Percentiles rank a stretch among this genome's conserved stretches.
Conservation (phyloP, 2,329 filamentous ascomycete species). For the Phialemonium atrogriseum region DNA sequence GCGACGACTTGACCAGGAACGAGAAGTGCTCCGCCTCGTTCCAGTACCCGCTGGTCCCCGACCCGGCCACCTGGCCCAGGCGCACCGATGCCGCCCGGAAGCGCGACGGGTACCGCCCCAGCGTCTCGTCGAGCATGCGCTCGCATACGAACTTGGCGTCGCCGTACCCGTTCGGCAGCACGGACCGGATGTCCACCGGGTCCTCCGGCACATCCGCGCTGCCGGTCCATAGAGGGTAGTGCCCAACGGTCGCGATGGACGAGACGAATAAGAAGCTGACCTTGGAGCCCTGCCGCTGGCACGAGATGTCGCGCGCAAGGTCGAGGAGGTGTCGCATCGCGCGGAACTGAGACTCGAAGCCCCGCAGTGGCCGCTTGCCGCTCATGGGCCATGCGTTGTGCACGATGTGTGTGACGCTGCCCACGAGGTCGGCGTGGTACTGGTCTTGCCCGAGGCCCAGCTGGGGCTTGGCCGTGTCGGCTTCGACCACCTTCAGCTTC, state of each 20-base stretch:
- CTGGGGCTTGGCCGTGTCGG: constrained; percentile 28
- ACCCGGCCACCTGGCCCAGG: constrained; percentile 45
- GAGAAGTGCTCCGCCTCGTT: constrained; percentile 42
- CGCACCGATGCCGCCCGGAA: constrained; percentile 36
- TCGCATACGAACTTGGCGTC: constrained; percentile 46
- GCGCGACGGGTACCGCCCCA: constrained; percentile 27
- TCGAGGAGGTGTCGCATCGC: constrained; percentile 38
- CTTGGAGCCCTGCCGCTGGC: constrained; percentile 13
- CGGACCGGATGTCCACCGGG: constrained; percentile 25
- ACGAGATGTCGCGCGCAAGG: constrained; percentile 25
- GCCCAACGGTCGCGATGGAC: constrained; percentile 29
- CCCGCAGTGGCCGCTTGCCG: constrained; percentile 24
- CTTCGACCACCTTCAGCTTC: constrained; percentile 32
- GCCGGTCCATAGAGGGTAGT: constrained; percentile 15
- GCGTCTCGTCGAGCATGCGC: constrained; percentile 37
- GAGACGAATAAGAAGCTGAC: constrained; percentile 33
- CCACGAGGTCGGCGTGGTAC: constrained; percentile 29
- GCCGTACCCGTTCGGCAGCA: constrained; percentile 38
- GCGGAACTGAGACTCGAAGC: constrained; percentile 33
- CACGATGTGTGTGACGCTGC: constrained; percentile 36
- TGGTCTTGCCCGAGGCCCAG: constrained; percentile 30
- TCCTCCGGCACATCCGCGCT: constrained; percentile 32
- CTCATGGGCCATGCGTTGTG: constrained; percentile 46
- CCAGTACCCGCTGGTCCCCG: constrained; percentile 41
- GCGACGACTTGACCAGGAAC: constrained; percentile 40